Base-by-base conservation (phyloP, 2,329 filamentous ascomycete species). In the Drechslera avenae region DNA sequence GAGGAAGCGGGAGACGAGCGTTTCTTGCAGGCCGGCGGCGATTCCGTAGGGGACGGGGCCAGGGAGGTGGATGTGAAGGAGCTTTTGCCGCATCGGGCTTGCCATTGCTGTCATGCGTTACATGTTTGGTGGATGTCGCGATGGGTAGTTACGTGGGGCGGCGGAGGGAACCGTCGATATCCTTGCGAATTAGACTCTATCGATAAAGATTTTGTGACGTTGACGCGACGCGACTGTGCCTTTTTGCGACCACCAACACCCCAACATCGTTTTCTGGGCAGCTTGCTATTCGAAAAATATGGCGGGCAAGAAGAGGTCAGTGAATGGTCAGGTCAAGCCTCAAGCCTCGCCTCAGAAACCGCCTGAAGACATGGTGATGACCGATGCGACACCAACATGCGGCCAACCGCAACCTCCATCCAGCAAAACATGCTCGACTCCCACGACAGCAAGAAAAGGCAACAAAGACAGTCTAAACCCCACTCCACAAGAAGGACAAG, bases 41-140 rank as follows among this genome's bases (percentile, higher is more conserved):
- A 77, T 76, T 12, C 72, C 64, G 66, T 88, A 88, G 36, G 80
- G 75, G 9, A 80, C 80, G 45, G 81, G 72, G 53, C 73, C 68
- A 3, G 78, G 80, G 49, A 88, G 73, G 63, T 83, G 83, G 55
- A 88, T 76, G 71, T 88, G 85, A n/a, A 79, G 77, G 63, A 86
- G 78, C 62, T 33, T 46, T 7, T 85, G 78, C 61, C 76, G 75
- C 80, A 83, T 82, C 54, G 66, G 57, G 61, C 56, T 41, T 17
- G 51, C 43, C 52, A 59, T 51, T 39, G 13, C 42, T 39, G 37
- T 32, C 26, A 7, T 52, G 50, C 35, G 39, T 19, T 19, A 9
- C 31, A 35, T 36, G 41, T 32, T 28, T 52, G 18, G 3, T 33
- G 7, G 18, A 12, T 32, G 33, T 39, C 23, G 26, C 7, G 6